Evolutionary conservation across 257 asterid species (phyloP).

Genomic region (Scutellaria minor): DNA sequence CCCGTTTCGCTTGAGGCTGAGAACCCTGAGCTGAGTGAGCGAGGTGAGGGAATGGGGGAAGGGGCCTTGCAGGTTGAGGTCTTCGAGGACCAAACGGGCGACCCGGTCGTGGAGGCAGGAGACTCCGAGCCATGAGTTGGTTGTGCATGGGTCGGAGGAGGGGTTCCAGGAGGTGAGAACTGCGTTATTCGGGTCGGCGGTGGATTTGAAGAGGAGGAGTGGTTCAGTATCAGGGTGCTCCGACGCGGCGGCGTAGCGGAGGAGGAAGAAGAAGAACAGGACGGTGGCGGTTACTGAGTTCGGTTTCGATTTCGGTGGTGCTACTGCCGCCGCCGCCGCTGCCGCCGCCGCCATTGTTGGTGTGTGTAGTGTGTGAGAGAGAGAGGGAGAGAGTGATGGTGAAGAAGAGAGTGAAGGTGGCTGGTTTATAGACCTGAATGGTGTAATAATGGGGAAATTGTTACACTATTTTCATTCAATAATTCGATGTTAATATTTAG

Average conservation of each 20-base stretch:
- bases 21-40: constrained; percentile 65
- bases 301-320: constrained; percentile 17
- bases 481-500: no score
- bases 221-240: constrained; percentile 60
- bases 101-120: constrained; percentile 70
- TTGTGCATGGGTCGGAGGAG: constrained; percentile 58
- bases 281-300: constrained; percentile 30
- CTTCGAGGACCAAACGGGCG: constrained; percentile 73
- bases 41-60: constrained; percentile 49
- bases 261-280: constrained; percentile 36
- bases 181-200: constrained; percentile 51
- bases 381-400: constrained; percentile 2
- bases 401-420: constrained; percentile 13
- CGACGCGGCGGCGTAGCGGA: constrained; percentile 45
- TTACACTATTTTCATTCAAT: no score
- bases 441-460: constrained; percentile 31
- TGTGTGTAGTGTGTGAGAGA: constrained; percentile 25
- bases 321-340: not conserved
- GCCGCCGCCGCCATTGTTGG: constrained; percentile 47
- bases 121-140: constrained; percentile 65
- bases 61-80: constrained; percentile 50
- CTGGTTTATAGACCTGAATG: constrained; percentile 13
- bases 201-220: constrained; percentile 64
- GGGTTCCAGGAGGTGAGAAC: constrained; percentile 64
- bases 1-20: constrained; percentile 66